Percentiles rank a stretch among this genome's conserved stretches.
Conservation (phyloP, 2,329 filamentous ascomycete genomes). For the Ascochyta lentis region DNA sequence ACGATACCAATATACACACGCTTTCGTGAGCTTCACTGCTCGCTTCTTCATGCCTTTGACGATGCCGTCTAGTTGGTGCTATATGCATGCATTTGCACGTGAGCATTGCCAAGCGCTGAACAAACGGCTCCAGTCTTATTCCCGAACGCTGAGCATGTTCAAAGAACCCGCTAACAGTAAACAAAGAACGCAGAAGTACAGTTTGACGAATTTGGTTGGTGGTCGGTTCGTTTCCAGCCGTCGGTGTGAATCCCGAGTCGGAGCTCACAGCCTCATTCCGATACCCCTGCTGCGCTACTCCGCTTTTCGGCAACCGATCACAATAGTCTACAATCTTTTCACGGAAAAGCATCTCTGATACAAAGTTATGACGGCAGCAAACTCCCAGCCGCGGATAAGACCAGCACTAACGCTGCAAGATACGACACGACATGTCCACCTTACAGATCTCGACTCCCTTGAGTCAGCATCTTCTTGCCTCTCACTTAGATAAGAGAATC, state of each 20-base stretch:
- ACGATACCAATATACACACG: conserved; percentile 17
- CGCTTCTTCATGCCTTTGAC: neutral
- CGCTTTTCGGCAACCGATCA: conserved; percentile 31
- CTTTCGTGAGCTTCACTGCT: conserved; percentile 21
- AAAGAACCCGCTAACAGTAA: neutral
- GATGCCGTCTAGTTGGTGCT: neutral
- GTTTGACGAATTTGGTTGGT: neutral
- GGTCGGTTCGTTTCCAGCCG: neutral
- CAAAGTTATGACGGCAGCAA: conserved; percentile 27
- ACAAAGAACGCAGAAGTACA: neutral
- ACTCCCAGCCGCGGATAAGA: conserved; percentile 23
- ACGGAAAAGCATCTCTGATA: conserved; percentile 38
- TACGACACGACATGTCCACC: conserved; percentile 22
- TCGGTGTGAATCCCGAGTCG: conserved; percentile 5
- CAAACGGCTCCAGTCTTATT: conserved; percentile 2
- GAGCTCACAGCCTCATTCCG: conserved; percentile 17
- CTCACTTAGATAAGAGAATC: conserved; percentile 6
- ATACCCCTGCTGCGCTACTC: conserved; percentile 26
- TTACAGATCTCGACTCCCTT: conserved; percentile 13
- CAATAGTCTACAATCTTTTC: conserved; percentile 31
- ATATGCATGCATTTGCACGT: conserved; percentile 11
- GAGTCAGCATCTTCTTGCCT: conserved; percentile 10
- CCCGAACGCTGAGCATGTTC: neutral
- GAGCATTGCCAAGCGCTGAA: conserved; percentile 18
- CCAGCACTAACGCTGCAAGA: conserved; percentile 20